Base-by-base conservation (phyloP, 2,329 filamentous ascomycete genomes). In the Bertia moriformis region DNA sequence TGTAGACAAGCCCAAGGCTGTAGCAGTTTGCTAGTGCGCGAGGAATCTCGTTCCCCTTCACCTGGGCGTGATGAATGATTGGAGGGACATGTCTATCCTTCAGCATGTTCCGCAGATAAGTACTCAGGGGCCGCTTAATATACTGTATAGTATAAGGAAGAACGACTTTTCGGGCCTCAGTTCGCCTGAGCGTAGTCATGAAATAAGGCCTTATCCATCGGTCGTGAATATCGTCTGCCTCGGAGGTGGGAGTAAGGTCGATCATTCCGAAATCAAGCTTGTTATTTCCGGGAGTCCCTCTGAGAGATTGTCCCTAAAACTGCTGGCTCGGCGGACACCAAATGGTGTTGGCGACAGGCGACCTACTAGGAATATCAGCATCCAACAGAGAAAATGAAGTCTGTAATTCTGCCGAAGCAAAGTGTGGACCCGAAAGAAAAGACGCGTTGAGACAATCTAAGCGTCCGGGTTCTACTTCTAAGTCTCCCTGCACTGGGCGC, bases 141-240 rank as follows among this genome's bases (percentile, higher is more conserved):
- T 47, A 54, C 19, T 51, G 45, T 12, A 51, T 36, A 3, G 50
- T 51, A 14, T 43, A 48, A 15, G 43, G 46, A 18, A 42, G 44
- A 37, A 45, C 43, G 3, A 40, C 39, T 38, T 51, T 54, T 3
- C 42, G 48, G 18, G 48, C 39, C 30, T 38, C 43, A n/a, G 40
- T 46, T 2, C 40, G 27, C 14, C 18, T 20, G 14, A 14, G 18
- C n/a, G 22, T 4, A 4, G 48, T 40, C 4, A 47, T 36, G 1
- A 50, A 24, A 3, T 49, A 54, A 3, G 49, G 43, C 12, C 48
- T 42, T 17, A 54, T 24, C 52, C 52, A 54, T 30, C 49, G 45
- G 39, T 53, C 46, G 1, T 48, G 46, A n/a, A 55, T 53, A 20
- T 49, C 43, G 13, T 46, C 44, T 4, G 44, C 48, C 40, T 48